Evolutionary conservation across 768 basidiomycete species (phyloP), one percentile per base, ranked within the genome.

Genomic region (Botryobasidium botryosum): DNA sequence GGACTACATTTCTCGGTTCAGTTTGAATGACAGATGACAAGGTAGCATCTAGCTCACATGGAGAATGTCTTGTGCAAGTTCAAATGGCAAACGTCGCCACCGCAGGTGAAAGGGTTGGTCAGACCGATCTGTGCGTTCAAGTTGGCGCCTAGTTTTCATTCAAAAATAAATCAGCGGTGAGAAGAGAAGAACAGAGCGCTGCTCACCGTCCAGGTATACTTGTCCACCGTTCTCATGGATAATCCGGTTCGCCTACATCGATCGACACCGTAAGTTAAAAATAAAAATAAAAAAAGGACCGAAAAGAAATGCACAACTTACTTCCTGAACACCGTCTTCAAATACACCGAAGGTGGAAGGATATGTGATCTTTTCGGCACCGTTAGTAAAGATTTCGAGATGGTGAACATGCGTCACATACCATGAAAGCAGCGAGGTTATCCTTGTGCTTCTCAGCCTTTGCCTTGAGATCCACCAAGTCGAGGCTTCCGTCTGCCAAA

Each of bases 11-110:
- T 45, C 46, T 36, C 2, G 45, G 29, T 25, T 40, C 25, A 18
- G 33, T 31, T 4, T 12, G 29, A 8, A 35, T 45, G 10, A 45
- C 18, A 5, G 20, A 15, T 10, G 27, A 15, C 23, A 32, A 46
- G 42, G 33, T 12, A 20, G 36, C 18, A 33, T 43, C n/a, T 28
- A 4, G 55, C 80, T 46, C 57, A 86, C 81, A 94, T 96, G 5
- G 88, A 81, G 58, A 94, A 94, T 1, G 90, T 92, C 65, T 97
- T 99, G 68, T 99, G 94, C 28, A 97, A 68, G 63, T 99, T 99
- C 66, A 96, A 71, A 60, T 99, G 94, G 59, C 90, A 94, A 31
- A 99, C 90, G 61, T 99, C 94, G 43, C 88, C 92, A 38, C 94
- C 94, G 55, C 88, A 92, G n/a, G 72, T 79, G 1, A 84, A 87